These are phyloP conservation scores for Neurospora africana DNA, from an alignment of 495 filamentous ascomycete species.

Conservation along the genomic window DNA sequence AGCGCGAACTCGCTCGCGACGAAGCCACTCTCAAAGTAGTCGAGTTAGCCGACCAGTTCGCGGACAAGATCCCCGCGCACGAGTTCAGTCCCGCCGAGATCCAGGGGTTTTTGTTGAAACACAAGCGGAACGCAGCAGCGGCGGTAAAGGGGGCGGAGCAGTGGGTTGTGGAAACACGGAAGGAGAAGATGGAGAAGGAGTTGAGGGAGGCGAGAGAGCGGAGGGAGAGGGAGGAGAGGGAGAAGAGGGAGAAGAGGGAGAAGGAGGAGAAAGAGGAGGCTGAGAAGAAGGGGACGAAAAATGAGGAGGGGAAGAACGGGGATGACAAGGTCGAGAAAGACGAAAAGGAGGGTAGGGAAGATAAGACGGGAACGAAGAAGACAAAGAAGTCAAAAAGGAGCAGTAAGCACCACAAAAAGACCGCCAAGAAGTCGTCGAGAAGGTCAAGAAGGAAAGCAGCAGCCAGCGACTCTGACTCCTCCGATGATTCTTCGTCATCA, in stretches of 20 bases:
- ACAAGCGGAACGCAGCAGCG: slow-evolving; percentile 52
- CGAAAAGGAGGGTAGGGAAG: slow-evolving; percentile 5
- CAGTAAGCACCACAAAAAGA: slow-evolving; percentile 1
- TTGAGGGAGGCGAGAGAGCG: slow-evolving; percentile 36
- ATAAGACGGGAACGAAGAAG: slow-evolving; percentile 19
- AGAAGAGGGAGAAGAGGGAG: slow-evolving; percentile 21
- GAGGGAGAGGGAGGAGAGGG: slow-evolving; percentile 26
- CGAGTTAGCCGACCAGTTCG: slow-evolving; percentile 21
- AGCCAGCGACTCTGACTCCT: slow-evolving; percentile 5
- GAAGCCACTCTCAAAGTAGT: slow-evolving; percentile 28
- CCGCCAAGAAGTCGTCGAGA: neutral
- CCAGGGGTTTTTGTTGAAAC: slow-evolving; percentile 61
- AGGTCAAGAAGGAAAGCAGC: neutral
- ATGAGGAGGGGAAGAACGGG: slow-evolving; percentile 19
- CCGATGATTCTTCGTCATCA: slow-evolving; percentile 5
- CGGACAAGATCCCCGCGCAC: slow-evolving; percentile 41
- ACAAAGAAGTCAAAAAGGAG: slow-evolving; percentile 4
- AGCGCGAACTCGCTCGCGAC: slow-evolving; percentile 22
- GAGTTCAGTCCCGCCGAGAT: slow-evolving; percentile 69
- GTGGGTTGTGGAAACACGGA: slow-evolving; percentile 48
- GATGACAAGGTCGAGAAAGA: neutral
- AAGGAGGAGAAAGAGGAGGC: slow-evolving; percentile 24
- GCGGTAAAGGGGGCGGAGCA: slow-evolving; percentile 45
- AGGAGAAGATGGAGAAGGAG: slow-evolving; percentile 48
- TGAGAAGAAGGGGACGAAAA: slow-evolving; percentile 12